Evolutionary conservation across 1,139 yeast genomes (phyloP).

Genomic region (Saccharomycopsis crataegensis): DNA sequence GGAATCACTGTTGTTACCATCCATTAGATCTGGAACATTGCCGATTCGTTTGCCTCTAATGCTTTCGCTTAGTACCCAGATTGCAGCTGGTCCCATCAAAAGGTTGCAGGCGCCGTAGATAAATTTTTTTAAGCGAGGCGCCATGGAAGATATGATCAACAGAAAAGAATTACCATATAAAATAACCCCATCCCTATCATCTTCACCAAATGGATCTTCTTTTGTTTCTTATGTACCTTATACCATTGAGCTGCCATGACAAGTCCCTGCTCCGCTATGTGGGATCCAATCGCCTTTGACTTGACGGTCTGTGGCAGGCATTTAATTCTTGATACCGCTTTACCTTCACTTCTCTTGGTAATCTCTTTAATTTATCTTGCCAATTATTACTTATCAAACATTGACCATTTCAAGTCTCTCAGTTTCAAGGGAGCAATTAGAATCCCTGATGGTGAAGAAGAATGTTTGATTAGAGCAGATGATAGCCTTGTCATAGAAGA

Average conservation of each 20-base stretch:
- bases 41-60: no score
- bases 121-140: no score
- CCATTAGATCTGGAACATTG: no score
- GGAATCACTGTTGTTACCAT: no score
- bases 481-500: slow-evolving; percentile 5
- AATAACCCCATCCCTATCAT: no score
- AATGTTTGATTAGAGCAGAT: slow-evolving; percentile 16
- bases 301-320: slow-evolving; percentile 41
- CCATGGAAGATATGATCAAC: no score
- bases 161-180: no score
- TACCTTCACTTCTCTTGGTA: slow-evolving; percentile 32
- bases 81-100: no score
- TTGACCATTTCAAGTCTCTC: background rate
- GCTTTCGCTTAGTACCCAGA: no score
- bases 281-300: slow-evolving; percentile 15
- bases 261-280: slow-evolving; percentile 1
- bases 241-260: background rate
- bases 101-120: no score
- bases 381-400: slow-evolving; percentile 1
- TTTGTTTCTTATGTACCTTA: background rate
- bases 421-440: background rate
- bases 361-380: slow-evolving; percentile 27
- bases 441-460: slow-evolving; percentile 10
- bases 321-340: slow-evolving; percentile 29
- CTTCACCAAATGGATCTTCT: no score